Evolutionary conservation across 208 protist species (phyloP).

Genomic region (Trypanosoma caninum): DNA sequence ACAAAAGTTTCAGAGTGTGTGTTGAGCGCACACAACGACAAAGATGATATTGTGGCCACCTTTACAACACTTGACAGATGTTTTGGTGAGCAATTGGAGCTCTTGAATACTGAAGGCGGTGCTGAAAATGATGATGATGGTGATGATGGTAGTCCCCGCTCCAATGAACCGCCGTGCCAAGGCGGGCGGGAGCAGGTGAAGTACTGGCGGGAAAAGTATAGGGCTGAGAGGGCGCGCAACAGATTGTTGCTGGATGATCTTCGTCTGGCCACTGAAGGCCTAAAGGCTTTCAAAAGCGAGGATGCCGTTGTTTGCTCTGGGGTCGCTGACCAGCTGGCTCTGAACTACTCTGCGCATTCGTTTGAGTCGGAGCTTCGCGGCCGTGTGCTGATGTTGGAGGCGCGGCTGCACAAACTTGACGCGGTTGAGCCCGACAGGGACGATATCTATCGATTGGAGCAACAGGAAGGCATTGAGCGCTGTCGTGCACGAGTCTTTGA

Average conservation of each 20-base stretch:
- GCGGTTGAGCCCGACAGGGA: not conserved
- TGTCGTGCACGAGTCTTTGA: not conserved
- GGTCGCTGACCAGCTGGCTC: not conserved
- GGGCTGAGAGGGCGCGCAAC: constrained; percentile 12
- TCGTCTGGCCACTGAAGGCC: not conserved
- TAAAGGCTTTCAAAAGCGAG: too few species aligned
- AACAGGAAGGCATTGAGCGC: not conserved
- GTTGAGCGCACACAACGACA: not conserved
- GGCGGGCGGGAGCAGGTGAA: not conserved
- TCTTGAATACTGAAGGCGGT: not conserved
- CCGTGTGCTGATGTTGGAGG: constrained; percentile 11
- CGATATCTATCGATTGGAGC: not conserved
- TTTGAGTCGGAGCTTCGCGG: constrained; percentile 7
- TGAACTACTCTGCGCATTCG: constrained; percentile 4
- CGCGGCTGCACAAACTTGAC: not conserved
- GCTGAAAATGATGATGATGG: too few species aligned
- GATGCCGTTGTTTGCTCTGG: not conserved
- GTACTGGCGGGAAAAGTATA: constrained; percentile 16
- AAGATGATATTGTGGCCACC: not conserved
- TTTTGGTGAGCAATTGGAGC: constrained; percentile 13
- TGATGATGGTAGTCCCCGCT: too few species aligned
- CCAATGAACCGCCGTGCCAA: too few species aligned
- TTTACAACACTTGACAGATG: constrained; percentile 14
- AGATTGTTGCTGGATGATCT: constrained; percentile 10
- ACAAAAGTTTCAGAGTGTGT: constrained; percentile 13